Base-by-base conservation (phyloP, 495 filamentous ascomycete species). In the Amniculicola lignicola region DNA sequence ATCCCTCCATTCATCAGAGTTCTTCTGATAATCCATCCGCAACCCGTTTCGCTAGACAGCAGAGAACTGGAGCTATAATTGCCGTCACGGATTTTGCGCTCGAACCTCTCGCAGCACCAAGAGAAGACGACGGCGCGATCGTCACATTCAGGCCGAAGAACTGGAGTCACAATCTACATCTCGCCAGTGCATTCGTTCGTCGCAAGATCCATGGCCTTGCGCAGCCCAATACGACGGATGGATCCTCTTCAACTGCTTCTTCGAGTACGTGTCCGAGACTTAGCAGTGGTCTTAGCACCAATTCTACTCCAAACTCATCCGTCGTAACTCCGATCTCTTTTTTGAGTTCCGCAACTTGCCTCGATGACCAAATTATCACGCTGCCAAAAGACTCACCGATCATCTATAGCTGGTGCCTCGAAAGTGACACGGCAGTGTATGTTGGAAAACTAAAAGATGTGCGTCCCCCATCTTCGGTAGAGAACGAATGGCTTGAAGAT, bases 391-490 rank as follows among this genome's bases (percentile, higher is more conserved):
- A 2, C 15, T 29, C 22, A 4, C 43, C 43, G 31, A 9, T 4
- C 22, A 21, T 46, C 25, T 24, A 43, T 12, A 2, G 4, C 4
- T 21, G 18, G n/a, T n/a, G n/a, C n/a, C n/a, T n/a, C n/a, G n/a
- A n/a, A n/a, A n/a, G n/a, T 3, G 16, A 6, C n/a, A 21, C 18
- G 4, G 40, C n/a, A 12, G n/a, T 28, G n/a, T 46, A 10, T 12
- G 4, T 46, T 5, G 43, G 43, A 27, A 46, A 46, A 28, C 43
- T 46, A 9, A 27, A 18, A 46, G 22, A 46, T n/a, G 2, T 28
- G 2, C 22, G 22, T 14, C 43, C 43, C 14, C 43, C 43, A 11
- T 21, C 22, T 14, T 9, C 24, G 2, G 22, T 28, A 7, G 22
- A 46, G 25, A 5, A 12, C n/a, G 22, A 7, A 4, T 46, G 43